phyloP scores from a whole-genome alignment of 495 filamentous ascomycete species.

The Penicillium mononematosum region DNA sequence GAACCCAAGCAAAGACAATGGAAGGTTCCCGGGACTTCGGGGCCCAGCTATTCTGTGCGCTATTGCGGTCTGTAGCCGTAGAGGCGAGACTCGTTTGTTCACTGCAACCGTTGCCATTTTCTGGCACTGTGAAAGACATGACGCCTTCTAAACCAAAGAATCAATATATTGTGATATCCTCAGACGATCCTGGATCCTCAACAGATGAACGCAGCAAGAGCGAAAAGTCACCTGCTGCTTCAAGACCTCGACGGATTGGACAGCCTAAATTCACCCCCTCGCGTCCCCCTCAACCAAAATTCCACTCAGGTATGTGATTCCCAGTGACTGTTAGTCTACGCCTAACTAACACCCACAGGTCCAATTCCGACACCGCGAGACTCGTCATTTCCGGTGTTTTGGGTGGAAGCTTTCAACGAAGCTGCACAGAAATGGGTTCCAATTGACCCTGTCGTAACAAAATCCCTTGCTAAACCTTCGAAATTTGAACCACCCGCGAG shows the following conservation, averaged over 20 bases:
- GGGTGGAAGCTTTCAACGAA: constrained; percentile 87
- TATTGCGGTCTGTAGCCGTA: constrained; percentile 74
- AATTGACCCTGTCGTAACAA: constrained; percentile 80
- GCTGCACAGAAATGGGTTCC: constrained; percentile 87
- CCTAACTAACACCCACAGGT: constrained; percentile 15
- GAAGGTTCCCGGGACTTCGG: constrained; percentile 85
- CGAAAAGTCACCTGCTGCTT: constrained; percentile 16
- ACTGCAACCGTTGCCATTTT: constrained; percentile 77
- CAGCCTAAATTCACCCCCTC: constrained; percentile 43
- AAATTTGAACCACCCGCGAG: constrained; percentile 78
- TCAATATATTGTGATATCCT: constrained; percentile 40
- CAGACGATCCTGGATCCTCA: constrained; percentile 37
- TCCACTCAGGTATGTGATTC: constrained; percentile 13
- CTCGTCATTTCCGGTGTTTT: constrained; percentile 79
- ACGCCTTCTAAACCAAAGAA: constrained; percentile 39
- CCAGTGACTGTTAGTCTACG: background rate
- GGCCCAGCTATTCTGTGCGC: constrained; percentile 83
- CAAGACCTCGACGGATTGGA: constrained; percentile 40
- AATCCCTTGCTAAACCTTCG: constrained; percentile 67
- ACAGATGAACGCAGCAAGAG: constrained; percentile 25
- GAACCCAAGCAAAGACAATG: constrained; percentile 59
- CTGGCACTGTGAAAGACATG: constrained; percentile 53
- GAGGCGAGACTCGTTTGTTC: constrained; percentile 91
- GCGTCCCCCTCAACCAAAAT: constrained; percentile 16
- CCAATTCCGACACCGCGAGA: constrained; percentile 27